Evolutionary conservation across 1,139 yeast species (phyloP).

Genomic region (Arxiozyma heterogenica): DNA sequence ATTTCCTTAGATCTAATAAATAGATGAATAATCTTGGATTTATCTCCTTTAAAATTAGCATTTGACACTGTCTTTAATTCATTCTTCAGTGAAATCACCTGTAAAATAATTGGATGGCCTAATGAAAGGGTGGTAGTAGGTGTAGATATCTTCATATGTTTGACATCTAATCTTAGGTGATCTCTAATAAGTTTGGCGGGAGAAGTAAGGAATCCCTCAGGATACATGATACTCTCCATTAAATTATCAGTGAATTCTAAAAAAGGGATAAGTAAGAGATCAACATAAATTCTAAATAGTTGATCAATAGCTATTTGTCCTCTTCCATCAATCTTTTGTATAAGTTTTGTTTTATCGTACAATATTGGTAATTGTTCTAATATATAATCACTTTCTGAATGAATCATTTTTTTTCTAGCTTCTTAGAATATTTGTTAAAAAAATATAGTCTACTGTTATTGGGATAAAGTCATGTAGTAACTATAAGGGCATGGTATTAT

Average conservation of each 20-base stretch:
- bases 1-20: conserved; percentile 1
- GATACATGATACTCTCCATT: conserved; percentile 23
- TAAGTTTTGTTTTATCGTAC: not conserved
- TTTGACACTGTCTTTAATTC: conserved; percentile 7
- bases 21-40: conserved; percentile 2
- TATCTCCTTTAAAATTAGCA: conserved; percentile 1
- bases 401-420: not conserved
- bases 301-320: conserved; percentile 5
- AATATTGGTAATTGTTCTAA: not conserved
- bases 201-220: conserved; percentile 10
- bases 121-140: conserved; percentile 10
- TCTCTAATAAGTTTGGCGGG: conserved; percentile 6
- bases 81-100: conserved; percentile 18
- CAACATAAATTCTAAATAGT: conserved; percentile 10
- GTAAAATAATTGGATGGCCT: conserved; percentile 22
- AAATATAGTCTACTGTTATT: not conserved
- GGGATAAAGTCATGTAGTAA: not conserved
- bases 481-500: too few species aligned
- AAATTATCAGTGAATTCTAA: conserved; percentile 20
- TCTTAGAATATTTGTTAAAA: not conserved
- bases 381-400: not conserved
- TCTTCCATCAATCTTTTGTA: not conserved
- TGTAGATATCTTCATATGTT: not conserved
- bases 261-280: conserved; percentile 13
- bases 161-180: not conserved